Conservation (phyloP, 768 basidiomycete genomes). For the Steccherinum ochraceum region DNA sequence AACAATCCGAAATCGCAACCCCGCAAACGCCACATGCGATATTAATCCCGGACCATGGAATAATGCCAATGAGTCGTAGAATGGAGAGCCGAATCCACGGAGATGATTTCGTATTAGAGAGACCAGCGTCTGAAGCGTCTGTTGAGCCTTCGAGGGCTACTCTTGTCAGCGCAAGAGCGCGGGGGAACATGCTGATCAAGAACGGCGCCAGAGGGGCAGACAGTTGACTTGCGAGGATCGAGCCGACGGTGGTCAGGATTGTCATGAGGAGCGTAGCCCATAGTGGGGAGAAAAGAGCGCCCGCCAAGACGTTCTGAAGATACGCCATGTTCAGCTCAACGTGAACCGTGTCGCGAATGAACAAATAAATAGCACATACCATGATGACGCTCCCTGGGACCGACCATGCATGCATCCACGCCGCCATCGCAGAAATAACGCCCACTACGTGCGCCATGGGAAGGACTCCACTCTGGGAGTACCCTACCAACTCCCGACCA, state of each 20-base stretch:
- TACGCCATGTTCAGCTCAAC: neutral
- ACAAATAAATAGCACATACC: constrained; percentile 39
- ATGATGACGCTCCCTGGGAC: constrained; percentile 91
- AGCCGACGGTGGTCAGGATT: constrained; percentile 81
- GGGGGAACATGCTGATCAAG: constrained; percentile 75
- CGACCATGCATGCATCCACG: constrained; percentile 98
- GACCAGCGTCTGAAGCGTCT: constrained; percentile 24
- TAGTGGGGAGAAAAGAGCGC: constrained; percentile 78
- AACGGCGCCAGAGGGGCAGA: constrained; percentile 81
- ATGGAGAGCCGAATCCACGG: constrained; percentile 84
- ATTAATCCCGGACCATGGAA: constrained; percentile 97
- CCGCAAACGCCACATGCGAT: constrained; percentile 92
- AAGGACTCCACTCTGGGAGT: constrained; percentile 61
- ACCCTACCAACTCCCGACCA: constrained; percentile 69
- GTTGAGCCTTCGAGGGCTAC: constrained; percentile 69
- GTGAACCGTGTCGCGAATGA: neutral
- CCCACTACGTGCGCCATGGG: constrained; percentile 72
- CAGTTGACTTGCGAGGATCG: constrained; percentile 73
- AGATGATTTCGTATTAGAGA: constrained; percentile 29
- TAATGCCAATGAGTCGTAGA: constrained; percentile 85
- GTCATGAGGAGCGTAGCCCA: constrained; percentile 80
- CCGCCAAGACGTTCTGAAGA: constrained; percentile 79
- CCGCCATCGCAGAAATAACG: constrained; percentile 75
- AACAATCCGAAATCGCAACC: constrained; percentile 67
- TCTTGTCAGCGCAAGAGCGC: constrained; percentile 79